Conservation (phyloP, 2,329 filamentous ascomycete genomes). For the Colletotrichum karsti region DNA sequence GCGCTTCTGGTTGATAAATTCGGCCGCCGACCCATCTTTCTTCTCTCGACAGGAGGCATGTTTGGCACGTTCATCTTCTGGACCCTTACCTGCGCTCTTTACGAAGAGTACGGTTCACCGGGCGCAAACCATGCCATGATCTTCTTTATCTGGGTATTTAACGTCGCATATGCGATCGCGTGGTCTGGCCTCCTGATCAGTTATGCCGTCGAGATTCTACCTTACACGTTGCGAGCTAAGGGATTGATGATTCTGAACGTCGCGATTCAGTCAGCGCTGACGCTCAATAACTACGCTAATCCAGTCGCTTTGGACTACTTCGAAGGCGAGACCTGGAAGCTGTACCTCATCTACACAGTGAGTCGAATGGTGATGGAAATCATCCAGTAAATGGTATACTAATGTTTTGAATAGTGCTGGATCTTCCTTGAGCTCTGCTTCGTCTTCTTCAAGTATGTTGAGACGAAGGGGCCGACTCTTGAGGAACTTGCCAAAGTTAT, state of each 20-base stretch:
- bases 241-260: slow-evolving; percentile 66
- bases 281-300: slow-evolving; percentile 64
- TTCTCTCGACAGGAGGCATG: slow-evolving; percentile 53
- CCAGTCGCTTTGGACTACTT: slow-evolving; percentile 61
- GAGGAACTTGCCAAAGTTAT: slow-evolving; percentile 75
- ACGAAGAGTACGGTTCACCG: slow-evolving; percentile 46
- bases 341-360: slow-evolving; percentile 65
- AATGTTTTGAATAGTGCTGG: slow-evolving; percentile 56
- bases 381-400: no score
- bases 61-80: slow-evolving; percentile 59
- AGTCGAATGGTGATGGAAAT: slow-evolving; percentile 32
- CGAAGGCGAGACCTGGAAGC: slow-evolving; percentile 55
- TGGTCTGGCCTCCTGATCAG: slow-evolving; percentile 66
- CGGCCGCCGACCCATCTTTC: slow-evolving; percentile 65
- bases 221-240: slow-evolving; percentile 60
- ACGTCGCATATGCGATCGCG: slow-evolving; percentile 60
- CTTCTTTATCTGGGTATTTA: slow-evolving; percentile 49
- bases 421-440: slow-evolving; percentile 63
- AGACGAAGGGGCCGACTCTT: slow-evolving; percentile 71
- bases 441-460: slow-evolving; percentile 65
- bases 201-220: slow-evolving; percentile 60
- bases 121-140: slow-evolving; percentile 52
- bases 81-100: slow-evolving; percentile 56
- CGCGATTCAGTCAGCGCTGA: slow-evolving; percentile 61
- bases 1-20: slow-evolving; percentile 63